phyloP scores from a whole-genome alignment of 768 basidiomycete genomes.

The Mycena epipterygia region DNA sequence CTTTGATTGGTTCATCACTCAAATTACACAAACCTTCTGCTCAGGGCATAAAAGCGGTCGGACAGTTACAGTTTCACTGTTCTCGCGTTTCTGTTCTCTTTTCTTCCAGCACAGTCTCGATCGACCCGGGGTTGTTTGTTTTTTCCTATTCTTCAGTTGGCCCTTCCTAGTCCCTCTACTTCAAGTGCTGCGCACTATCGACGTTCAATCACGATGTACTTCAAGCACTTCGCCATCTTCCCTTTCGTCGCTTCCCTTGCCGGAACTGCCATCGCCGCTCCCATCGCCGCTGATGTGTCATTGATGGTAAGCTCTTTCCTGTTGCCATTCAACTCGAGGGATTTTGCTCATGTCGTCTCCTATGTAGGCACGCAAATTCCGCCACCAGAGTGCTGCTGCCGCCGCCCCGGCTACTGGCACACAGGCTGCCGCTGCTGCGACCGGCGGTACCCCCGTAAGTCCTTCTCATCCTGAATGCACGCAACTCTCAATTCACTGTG shows the following conservation, averaged over 20 bases:
- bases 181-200: slow-evolving; percentile 4
- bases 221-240: no score
- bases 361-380: slow-evolving; percentile 10
- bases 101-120: background rate
- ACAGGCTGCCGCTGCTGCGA: background rate
- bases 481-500: background rate
- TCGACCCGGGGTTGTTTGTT: slow-evolving; percentile 1
- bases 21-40: background rate
- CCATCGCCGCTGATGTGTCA: background rate
- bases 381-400: background rate
- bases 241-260: no score
- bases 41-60: slow-evolving; percentile 2
- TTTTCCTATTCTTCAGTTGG: background rate
- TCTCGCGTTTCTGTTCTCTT: background rate
- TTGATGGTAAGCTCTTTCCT: slow-evolving; percentile 1
- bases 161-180: background rate
- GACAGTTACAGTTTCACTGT: background rate
- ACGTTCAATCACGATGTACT: background rate
- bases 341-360: background rate
- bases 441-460: background rate
- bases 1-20: background rate
- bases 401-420: background rate
- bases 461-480: background rate
- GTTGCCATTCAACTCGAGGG: background rate
- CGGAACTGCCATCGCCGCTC: no score